A percentile compares a stretch with the other conserved stretches of the same genome.
Evolutionary conservation across 2,329 filamentous ascomycete genomes (phyloP).

Genomic region (Phyllosticta citrichinensis): DNA sequence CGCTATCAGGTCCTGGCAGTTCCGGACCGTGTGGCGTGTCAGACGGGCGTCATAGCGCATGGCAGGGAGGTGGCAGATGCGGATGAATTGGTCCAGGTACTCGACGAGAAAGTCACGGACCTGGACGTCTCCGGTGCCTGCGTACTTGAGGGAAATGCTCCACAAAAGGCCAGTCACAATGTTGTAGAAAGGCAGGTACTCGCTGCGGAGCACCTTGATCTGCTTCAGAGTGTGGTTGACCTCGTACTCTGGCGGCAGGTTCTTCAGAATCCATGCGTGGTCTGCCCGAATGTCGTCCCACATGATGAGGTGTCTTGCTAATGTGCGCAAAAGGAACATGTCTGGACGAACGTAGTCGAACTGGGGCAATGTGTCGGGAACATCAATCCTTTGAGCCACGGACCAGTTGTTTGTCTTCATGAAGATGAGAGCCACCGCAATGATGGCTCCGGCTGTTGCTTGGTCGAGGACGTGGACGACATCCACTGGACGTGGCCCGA

Average conservation of each 20-base stretch:
- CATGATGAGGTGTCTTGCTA: constrained; percentile 84
- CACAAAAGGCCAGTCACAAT: constrained; percentile 86
- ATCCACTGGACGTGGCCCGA: constrained; percentile 81
- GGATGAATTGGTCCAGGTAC: constrained; percentile 79
- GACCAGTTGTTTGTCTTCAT: constrained; percentile 91
- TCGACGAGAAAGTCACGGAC: constrained; percentile 74
- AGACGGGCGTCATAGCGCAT: constrained; percentile 73
- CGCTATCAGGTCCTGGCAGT: constrained; percentile 82
- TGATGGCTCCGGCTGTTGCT: constrained; percentile 83
- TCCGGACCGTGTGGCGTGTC: constrained; percentile 70
- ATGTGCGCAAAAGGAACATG: constrained; percentile 77
- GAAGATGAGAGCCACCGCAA: constrained; percentile 84
- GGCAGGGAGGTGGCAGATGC: constrained; percentile 56
- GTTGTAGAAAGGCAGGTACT: constrained; percentile 85
- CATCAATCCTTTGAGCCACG: constrained; percentile 82
- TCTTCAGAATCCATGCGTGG: constrained; percentile 64
- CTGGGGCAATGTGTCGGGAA: constrained; percentile 80
- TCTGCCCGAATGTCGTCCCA: constrained; percentile 75
- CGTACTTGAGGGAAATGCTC: constrained; percentile 39
- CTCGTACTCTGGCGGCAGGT: constrained; percentile 62
- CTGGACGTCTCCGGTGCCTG: constrained; percentile 43
- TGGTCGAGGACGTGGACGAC: constrained; percentile 88
- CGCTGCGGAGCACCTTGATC: constrained; percentile 57
- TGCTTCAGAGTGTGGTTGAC: constrained; percentile 49
- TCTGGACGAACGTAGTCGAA: constrained; percentile 96